Conservation (phyloP, 2,329 filamentous ascomycete species). For the Didymella pomorum region DNA sequence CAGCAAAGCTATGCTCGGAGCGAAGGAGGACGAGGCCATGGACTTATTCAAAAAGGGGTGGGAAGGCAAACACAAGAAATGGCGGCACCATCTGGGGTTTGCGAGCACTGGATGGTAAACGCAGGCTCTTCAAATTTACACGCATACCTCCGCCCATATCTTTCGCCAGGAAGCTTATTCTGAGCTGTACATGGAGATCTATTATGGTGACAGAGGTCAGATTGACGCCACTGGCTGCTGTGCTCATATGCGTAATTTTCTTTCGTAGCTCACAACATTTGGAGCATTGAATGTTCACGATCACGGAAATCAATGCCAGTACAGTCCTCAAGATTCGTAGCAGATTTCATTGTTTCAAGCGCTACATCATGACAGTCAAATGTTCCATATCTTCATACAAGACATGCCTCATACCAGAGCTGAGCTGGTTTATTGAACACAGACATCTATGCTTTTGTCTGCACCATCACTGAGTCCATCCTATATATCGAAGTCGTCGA, state of each 20-base stretch:
- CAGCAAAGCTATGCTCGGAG: conserved; percentile 34
- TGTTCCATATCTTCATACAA: conserved; percentile 19
- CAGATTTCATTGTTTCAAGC: conserved; percentile 15
- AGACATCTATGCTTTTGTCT: conserved; percentile 8
- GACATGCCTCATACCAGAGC: conserved; percentile 7
- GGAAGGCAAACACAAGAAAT: conserved; percentile 26
- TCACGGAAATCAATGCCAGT: not conserved
- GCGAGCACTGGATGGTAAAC: conserved; percentile 20
- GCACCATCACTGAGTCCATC: not conserved
- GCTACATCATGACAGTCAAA: conserved; percentile 18
- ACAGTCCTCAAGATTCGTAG: not conserved
- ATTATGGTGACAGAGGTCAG: not conserved
- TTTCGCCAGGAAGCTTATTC: not conserved
- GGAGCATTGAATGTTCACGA: not conserved
- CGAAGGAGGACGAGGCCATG: conserved; percentile 41
- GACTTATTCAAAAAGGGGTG: conserved; percentile 35
- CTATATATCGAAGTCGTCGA: not conserved
- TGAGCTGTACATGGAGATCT: not conserved
- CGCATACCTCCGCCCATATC: not conserved
- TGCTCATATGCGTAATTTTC: not conserved
- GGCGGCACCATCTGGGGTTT: conserved; percentile 23
- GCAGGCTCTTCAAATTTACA: not conserved
- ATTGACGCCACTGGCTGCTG: not conserved
- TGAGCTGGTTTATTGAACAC: not conserved
- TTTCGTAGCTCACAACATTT: not conserved